phyloP scores from a whole-genome alignment of 2,329 filamentous ascomycete genomes.

The Fusarium hainanense region DNA sequence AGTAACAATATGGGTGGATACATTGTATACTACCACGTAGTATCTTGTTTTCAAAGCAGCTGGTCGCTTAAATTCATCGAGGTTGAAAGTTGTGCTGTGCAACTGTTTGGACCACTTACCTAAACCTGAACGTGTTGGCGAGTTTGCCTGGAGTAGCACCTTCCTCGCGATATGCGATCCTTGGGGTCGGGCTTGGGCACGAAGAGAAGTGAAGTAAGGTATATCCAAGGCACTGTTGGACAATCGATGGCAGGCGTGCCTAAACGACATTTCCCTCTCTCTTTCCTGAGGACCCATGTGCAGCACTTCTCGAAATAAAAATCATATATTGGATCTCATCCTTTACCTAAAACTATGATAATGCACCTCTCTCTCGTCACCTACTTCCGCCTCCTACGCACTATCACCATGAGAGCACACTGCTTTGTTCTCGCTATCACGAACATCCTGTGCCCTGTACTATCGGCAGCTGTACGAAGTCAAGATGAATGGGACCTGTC shows the following conservation, averaged over 20 bases:
- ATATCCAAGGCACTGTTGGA: background rate
- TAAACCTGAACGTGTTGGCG: background rate
- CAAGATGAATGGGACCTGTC: conserved; percentile 48
- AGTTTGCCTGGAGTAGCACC: conserved; percentile 4
- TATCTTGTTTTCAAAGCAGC: background rate
- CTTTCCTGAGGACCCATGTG: background rate
- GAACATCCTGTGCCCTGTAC: background rate
- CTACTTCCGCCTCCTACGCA: background rate
- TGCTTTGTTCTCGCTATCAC: background rate
- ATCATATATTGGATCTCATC: background rate
- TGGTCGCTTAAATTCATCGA: background rate
- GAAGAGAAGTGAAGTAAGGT: background rate
- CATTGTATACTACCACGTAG: background rate
- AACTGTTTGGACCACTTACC: background rate
- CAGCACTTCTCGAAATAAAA: background rate
- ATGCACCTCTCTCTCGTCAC: background rate
- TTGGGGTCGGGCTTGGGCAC: background rate
- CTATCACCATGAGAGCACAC: background rate
- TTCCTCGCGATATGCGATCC: conserved; percentile 1
- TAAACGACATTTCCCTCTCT: background rate
- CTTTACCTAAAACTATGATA: background rate
- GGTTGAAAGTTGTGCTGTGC: background rate
- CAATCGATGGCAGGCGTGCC: background rate
- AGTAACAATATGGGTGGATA: background rate
- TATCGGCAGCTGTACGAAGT: background rate